A percentile compares a stretch with the other conserved stretches of the same genome.
These are phyloP conservation scores for Candida qinlingensis DNA, from an alignment of 805 yeast genomes.

Conservation along the genomic window DNA sequence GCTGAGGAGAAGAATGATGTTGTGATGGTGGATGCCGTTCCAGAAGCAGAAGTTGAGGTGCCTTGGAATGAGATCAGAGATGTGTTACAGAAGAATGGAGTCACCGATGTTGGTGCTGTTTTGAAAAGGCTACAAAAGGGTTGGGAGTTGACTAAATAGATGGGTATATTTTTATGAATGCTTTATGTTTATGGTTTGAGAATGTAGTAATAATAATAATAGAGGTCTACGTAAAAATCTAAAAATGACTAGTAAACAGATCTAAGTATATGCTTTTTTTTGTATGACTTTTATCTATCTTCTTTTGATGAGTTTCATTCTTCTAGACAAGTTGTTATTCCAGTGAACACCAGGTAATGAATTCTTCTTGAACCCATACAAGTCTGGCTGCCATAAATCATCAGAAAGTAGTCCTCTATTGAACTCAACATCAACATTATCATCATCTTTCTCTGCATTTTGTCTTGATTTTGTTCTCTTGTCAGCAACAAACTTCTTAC, in stretches of 20 bases:
- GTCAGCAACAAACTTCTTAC: constrained; percentile 71
- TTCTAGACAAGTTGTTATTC: constrained; percentile 55
- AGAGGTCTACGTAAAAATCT: no score
- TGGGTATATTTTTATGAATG: no score
- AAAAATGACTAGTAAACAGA: no score
- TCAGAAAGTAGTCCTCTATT: constrained; percentile 25
- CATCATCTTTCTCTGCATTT: constrained; percentile 17
- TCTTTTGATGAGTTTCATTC: constrained; percentile 40
- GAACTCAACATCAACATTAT: constrained; percentile 20
- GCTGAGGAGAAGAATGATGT: not conserved
- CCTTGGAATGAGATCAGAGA: constrained; percentile 43
- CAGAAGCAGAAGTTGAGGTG: not conserved
- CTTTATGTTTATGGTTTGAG: no score
- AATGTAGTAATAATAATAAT: no score
- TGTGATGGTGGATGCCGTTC: not conserved
- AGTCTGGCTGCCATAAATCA: constrained; percentile 32
- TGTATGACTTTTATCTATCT: constrained; percentile 7
- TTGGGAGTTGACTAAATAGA: constrained; percentile 31
- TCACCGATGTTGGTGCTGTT: constrained; percentile 20
- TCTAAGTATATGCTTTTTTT: no score
- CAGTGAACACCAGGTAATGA: constrained; percentile 50
- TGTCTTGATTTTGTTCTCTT: constrained; percentile 35
- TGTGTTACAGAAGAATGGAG: constrained; percentile 32
- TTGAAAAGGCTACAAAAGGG: constrained; percentile 34
- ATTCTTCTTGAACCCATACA: constrained; percentile 36